A percentile compares a stretch with the other conserved stretches of the same genome.
Conservation (phyloP, 768 basidiomycete species). For the Termitomyces sp. region DNA sequence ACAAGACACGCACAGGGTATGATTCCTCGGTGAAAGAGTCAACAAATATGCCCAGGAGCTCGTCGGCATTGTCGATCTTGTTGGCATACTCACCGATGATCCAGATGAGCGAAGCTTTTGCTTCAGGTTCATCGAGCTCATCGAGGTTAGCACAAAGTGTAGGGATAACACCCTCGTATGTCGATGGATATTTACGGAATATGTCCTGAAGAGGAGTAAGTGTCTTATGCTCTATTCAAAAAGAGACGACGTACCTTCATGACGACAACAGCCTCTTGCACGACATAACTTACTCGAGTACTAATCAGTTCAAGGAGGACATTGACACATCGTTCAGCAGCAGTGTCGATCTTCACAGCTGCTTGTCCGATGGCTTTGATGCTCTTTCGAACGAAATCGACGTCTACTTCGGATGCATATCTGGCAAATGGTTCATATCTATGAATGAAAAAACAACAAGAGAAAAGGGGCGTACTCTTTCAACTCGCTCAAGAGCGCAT, state of each 20-base stretch:
- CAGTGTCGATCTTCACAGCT: constrained; percentile 90
- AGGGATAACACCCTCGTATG: constrained; percentile 96
- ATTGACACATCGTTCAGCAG: constrained; percentile 93
- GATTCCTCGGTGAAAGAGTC: constrained; percentile 93
- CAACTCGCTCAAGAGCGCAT: constrained; percentile 90
- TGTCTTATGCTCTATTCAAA: neutral
- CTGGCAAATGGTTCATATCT: constrained; percentile 33
- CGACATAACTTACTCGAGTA: constrained; percentile 94
- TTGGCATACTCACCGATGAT: constrained; percentile 98
- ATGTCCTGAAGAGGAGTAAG: constrained; percentile 64
- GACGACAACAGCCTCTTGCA: constrained; percentile 96
- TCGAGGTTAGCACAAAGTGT: constrained; percentile 93
- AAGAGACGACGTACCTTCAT: constrained; percentile 73
- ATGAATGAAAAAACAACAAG: neutral
- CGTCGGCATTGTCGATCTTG: constrained; percentile 96
- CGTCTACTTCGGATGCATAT: constrained; percentile 96
- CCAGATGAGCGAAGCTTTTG: constrained; percentile 97
- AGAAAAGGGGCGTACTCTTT: constrained; percentile 70
- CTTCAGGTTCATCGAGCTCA: constrained; percentile 96
- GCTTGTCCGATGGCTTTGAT: constrained; percentile 97
- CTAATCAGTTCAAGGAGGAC: constrained; percentile 90
- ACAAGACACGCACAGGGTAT: constrained; percentile 59
- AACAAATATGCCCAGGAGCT: constrained; percentile 85
- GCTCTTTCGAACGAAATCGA: constrained; percentile 94
- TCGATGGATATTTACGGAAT: constrained; percentile 95